Evolutionary conservation across 768 basidiomycete genomes (phyloP), one percentile per base, ranked within the genome.

Genomic region (Tremella yokohamensis): DNA sequence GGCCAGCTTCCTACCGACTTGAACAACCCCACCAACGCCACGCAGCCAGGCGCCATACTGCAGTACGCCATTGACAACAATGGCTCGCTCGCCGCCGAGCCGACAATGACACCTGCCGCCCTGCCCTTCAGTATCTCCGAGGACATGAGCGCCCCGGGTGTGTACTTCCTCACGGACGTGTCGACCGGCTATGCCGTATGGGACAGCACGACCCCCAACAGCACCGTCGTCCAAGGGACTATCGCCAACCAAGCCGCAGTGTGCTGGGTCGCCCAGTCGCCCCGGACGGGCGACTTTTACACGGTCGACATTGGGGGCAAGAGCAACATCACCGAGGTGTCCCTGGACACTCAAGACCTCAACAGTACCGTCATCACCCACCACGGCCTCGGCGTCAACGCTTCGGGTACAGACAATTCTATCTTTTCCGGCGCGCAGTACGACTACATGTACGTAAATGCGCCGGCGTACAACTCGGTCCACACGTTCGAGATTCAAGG

Each of bases 261-360:
- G 40, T 56, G 55, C 55, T 56, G 55, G 55, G 22, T 34, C 20
- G 55, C 55, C 9, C 48, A 56, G 19, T 56, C 55, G 9, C n/a
- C 16, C 18, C 19, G 22, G 15, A 56, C 22, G 6, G 22, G 26
- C 13, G 49, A 29, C 55, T 56, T 56, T 38, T 56, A 56, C 44
- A 29, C 26, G 13, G 37, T 56, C 7, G 55, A 56, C 37, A 24
- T 49, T 29, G 19, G 25, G 2, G 55, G 22, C 2, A 34, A 8
- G 25, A 38, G 55, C 19, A 56, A 56, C 45, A 49, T 56, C 44
- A 56, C 55, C 15, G 55, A 56, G 44, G 22, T 56, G 20, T 37
- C 24, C 6, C 15, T 56, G 15, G 55, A 56, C 22, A 12, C 16
- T 12, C n/a, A 15, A n/a, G 38, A 15, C 2, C 38, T 56, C 13